A percentile compares a stretch with the other conserved stretches of the same genome.
These are phyloP conservation scores for Neonectria hederae DNA, from an alignment of 2,329 filamentous ascomycete species.

Conservation along the genomic window DNA sequence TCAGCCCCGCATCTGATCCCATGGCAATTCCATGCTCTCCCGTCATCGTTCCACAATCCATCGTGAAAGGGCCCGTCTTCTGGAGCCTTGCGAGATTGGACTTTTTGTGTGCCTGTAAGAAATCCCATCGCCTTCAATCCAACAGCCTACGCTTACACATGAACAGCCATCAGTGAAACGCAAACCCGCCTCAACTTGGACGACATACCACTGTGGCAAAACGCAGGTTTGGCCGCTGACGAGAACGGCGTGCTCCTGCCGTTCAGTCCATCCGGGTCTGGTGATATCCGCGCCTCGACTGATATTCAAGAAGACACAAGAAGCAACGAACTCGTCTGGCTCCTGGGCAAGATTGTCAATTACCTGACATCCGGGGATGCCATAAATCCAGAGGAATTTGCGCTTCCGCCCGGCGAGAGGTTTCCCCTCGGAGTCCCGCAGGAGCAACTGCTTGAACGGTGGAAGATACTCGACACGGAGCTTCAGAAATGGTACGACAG, in stretches of 20 bases:
- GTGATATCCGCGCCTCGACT: constrained; percentile 54
- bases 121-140: rapidly evolving
- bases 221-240: constrained; percentile 65
- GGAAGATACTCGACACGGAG: constrained; percentile 26
- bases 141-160: not conserved
- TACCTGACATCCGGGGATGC: constrained; percentile 68
- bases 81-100: constrained; percentile 37
- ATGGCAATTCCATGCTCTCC: constrained; percentile 11
- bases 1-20: constrained; percentile 56
- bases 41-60: constrained; percentile 23
- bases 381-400: constrained; percentile 46
- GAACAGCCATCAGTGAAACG: constrained; percentile 33
- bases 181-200: constrained; percentile 60
- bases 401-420: constrained; percentile 27
- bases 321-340: constrained; percentile 71
- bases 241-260: constrained; percentile 32
- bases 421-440: constrained; percentile 32
- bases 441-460: constrained; percentile 30
- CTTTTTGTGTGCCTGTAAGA: constrained; percentile 32
- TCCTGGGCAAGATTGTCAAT: constrained; percentile 72
- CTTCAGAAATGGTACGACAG: constrained; percentile 32
- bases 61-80: constrained; percentile 33
- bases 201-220: constrained; percentile 70
- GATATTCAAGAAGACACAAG: constrained; percentile 71
- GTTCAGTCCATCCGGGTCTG: constrained; percentile 49